Evolutionary conservation across 805 yeast species (phyloP).

Genomic region (Pichia membranifaciens): DNA sequence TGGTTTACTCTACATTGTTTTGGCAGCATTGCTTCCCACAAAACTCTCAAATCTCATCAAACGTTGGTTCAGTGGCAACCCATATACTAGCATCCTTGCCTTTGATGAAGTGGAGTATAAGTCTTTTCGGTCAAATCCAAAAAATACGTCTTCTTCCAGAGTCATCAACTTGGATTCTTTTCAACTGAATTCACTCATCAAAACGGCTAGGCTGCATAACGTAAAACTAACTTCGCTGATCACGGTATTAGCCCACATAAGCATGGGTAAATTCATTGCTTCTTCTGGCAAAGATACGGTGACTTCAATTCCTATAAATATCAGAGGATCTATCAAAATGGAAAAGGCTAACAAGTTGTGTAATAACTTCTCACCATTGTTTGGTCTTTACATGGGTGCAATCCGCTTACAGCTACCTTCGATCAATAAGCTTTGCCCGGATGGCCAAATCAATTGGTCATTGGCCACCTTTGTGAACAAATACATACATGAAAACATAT

Average conservation of each 20-base stretch:
- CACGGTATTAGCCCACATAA: conserved; percentile 3
- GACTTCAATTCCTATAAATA: conserved; percentile 19
- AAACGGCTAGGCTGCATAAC: not conserved
- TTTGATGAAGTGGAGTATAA: not conserved
- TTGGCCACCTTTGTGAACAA: conserved; percentile 3
- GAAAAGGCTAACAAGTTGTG: conserved; percentile 1
- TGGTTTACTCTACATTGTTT: not conserved
- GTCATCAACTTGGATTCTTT: not conserved
- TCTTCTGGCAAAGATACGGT: conserved; percentile 12
- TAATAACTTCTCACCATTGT: conserved; percentile 6
- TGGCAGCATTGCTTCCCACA: conserved; percentile 9
- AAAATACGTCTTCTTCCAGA: not conserved
- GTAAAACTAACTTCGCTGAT: conserved; percentile 14
- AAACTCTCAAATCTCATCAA: conserved; percentile 1
- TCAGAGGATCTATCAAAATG: conserved; percentile 13
- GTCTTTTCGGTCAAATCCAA: not conserved
- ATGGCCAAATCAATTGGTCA: conserved; percentile 9
- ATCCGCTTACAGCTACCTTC: conserved; percentile 15
- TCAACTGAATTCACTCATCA: not conserved
- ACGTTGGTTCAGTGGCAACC: not conserved
- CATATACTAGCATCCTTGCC: not conserved
- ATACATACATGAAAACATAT: conserved; percentile 2
- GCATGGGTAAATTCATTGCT: conserved; percentile 6
- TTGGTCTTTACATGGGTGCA: conserved; percentile 19
- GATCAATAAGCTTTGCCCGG: conserved; percentile 7